A percentile compares a stretch with the other conserved stretches of the same genome.
Conservation (phyloP, 148 eudicot genomes). For the Rhododendron ferrugineum region DNA sequence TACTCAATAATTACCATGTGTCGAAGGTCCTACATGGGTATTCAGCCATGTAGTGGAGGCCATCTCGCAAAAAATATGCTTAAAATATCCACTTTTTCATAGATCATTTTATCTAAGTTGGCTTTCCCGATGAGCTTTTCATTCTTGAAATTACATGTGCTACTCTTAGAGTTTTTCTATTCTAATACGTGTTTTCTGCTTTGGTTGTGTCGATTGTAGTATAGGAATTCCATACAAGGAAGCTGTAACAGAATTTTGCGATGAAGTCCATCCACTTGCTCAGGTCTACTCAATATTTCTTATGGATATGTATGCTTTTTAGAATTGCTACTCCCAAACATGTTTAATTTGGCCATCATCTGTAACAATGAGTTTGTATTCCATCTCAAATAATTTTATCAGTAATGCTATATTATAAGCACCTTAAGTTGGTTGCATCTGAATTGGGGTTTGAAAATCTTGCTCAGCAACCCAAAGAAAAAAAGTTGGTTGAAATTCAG, state of each 20-base stretch:
- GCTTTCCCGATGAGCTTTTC: not conserved
- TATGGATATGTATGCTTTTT: not conserved
- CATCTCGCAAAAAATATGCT: not conserved
- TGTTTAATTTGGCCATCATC: not conserved
- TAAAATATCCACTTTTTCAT: not conserved
- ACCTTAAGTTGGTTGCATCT: not conserved
- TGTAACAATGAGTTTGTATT: not conserved
- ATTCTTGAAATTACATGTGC: not conserved
- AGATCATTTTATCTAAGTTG: not conserved
- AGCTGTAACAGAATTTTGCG: slow-evolving; percentile 38
- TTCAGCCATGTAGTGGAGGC: not conserved
- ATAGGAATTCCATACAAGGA: slow-evolving; percentile 60
- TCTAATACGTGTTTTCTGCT: not conserved
- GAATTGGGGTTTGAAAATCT: not conserved
- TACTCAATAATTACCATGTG: not conserved
- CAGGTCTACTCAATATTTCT: slow-evolving; percentile 24
- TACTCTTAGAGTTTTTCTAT: not conserved
- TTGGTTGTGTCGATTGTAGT: slow-evolving; percentile 16
- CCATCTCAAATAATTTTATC: not conserved
- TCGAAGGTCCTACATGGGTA: not conserved
- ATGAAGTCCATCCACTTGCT: slow-evolving; percentile 53
- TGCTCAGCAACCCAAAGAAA: not conserved
- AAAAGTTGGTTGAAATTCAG: not conserved
- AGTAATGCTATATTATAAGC: not conserved
- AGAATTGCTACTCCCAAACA: not conserved